Conservation (phyloP, 129 eudicot genomes). For the Silybum marianum region DNA sequence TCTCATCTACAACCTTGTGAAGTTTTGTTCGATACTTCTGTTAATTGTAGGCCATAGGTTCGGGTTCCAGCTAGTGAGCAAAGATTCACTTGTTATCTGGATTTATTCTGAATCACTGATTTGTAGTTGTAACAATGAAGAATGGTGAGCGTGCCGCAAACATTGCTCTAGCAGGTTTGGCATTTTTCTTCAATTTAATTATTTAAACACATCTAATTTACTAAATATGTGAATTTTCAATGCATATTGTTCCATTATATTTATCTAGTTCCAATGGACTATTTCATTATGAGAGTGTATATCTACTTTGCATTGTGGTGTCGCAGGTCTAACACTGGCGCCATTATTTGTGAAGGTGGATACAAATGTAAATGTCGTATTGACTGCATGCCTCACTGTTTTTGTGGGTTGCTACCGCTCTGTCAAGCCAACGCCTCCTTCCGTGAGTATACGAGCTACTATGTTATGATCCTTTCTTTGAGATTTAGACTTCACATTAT, state of each 20-base stretch:
- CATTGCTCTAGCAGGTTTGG: constrained; percentile 79
- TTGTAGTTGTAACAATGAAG: constrained; percentile 56
- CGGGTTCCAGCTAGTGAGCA: constrained; percentile 12
- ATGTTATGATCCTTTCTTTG: neutral
- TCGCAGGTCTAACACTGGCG: constrained; percentile 78
- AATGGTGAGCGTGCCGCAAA: constrained; percentile 75
- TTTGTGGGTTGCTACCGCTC: constrained; percentile 93
- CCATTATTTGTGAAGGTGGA: constrained; percentile 86
- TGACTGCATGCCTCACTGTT: constrained; percentile 91
- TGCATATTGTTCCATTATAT: neutral
- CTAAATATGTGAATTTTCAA: neutral
- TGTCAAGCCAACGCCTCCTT: constrained; percentile 88
- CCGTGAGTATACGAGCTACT: constrained; percentile 55
- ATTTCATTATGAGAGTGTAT: constrained; percentile 7
- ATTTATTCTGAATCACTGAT: constrained; percentile 21
- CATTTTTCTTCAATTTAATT: neutral
- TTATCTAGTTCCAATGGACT: neutral
- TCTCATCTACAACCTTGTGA: constrained; percentile 18
- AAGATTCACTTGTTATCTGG: constrained; percentile 23
- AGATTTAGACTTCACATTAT: constrained; percentile 5
- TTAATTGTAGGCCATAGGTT: constrained; percentile 24
- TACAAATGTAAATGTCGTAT: constrained; percentile 81
- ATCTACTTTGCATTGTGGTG: constrained; percentile 17
- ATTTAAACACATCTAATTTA: neutral
- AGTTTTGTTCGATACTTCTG: neutral